These are phyloP conservation scores for Phytophthora podocarpi DNA, from an alignment of 352 stramenopile species.

Conservation along the genomic window DNA sequence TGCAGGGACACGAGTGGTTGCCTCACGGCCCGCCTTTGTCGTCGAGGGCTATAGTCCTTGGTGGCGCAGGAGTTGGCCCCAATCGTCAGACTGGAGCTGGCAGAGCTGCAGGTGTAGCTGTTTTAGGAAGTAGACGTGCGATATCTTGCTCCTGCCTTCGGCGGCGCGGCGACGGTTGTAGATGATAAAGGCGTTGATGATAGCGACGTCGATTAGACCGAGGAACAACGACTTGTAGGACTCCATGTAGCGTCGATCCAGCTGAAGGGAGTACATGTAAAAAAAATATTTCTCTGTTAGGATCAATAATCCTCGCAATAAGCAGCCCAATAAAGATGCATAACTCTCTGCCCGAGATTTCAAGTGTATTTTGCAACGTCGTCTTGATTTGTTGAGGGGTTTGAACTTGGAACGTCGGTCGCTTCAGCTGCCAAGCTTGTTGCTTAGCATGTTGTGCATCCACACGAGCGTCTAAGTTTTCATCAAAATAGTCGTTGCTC, in stretches of 20 bases:
- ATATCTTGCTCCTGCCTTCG: too few species aligned
- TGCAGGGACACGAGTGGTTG: background rate
- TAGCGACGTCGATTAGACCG: too few species aligned
- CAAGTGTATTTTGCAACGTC: background rate
- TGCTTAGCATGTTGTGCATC: too few species aligned
- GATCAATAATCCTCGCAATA: background rate
- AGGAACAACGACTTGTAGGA: too few species aligned
- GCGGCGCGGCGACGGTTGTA: too few species aligned
- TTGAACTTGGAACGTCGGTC: background rate
- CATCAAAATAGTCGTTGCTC: too few species aligned
- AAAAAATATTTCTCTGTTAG: slow-evolving; percentile 1
- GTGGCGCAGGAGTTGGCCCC: background rate
- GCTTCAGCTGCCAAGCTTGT: background rate
- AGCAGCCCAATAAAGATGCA: background rate
- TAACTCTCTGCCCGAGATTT: background rate
- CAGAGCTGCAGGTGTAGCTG: too few species aligned
- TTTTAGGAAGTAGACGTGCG: too few species aligned
- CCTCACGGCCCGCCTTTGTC: background rate
- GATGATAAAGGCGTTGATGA: too few species aligned
- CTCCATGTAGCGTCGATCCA: background rate
- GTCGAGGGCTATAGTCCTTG: background rate
- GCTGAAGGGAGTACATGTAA: too few species aligned
- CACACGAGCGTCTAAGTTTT: too few species aligned
- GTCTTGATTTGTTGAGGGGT: background rate
- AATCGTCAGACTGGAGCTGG: background rate